Conservation (phyloP, 257 asterid species). For the Forsythia viridissima region DNA sequence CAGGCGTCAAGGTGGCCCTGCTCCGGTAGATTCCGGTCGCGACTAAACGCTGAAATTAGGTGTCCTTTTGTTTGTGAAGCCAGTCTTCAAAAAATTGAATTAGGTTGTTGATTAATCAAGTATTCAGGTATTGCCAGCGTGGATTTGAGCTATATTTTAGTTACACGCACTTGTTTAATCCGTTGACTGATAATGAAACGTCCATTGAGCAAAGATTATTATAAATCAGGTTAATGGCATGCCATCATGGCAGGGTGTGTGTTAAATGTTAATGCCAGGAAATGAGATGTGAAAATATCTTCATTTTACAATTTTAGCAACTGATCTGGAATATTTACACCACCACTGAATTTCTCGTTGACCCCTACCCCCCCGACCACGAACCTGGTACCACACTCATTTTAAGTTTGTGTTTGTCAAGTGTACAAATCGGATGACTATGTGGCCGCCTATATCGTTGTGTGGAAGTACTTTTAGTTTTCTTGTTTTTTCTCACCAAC, state of each 20-base stretch:
- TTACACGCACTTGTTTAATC: constrained; percentile 17
- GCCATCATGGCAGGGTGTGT: constrained; percentile 35
- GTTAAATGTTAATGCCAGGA: constrained; percentile 42
- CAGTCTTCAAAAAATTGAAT: constrained; percentile 29
- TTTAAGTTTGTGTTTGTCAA: too few relatives aligned
- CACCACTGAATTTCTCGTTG: neutral
- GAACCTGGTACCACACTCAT: neutral
- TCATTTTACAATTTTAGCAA: constrained; percentile 30
- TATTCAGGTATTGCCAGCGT: constrained; percentile 37
- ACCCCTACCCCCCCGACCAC: too few relatives aligned
- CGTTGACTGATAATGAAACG: constrained; percentile 38
- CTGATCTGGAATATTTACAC: constrained; percentile 3
- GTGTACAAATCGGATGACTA: too few relatives aligned
- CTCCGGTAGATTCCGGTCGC: constrained; percentile 40
- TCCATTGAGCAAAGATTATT: constrained; percentile 36
- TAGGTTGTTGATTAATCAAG: constrained; percentile 42
- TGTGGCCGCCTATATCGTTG: too few relatives aligned
- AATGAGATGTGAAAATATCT: constrained; percentile 26
- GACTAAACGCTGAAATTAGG: constrained; percentile 35
- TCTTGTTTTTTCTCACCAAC: too few relatives aligned
- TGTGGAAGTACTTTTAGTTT: too few relatives aligned
- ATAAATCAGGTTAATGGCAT: constrained; percentile 34
- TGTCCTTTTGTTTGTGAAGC: constrained; percentile 25
- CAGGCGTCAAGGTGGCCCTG: constrained; percentile 51
- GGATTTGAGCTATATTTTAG: constrained; percentile 31